phyloP scores from a whole-genome alignment of 768 basidiomycete species.

The Lepiota brunneoincarnata region DNA sequence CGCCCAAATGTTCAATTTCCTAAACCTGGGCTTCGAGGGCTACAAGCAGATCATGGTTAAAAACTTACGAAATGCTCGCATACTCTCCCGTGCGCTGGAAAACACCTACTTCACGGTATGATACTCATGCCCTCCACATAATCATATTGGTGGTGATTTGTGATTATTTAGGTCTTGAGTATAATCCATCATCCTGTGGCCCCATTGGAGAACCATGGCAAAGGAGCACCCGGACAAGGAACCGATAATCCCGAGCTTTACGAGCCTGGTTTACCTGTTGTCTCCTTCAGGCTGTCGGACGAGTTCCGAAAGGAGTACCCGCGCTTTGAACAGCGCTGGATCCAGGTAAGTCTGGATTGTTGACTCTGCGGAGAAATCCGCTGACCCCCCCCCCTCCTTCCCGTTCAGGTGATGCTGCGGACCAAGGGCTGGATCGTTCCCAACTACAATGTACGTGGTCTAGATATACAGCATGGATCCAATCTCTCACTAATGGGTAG shows the following conservation, averaged over 20 bases:
- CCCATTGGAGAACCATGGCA: too few relatives aligned
- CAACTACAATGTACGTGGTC: constrained; percentile 41
- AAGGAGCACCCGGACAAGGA: constrained; percentile 8
- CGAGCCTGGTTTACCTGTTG: constrained; percentile 60
- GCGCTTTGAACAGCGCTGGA: constrained; percentile 57
- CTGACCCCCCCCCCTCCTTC: too few relatives aligned
- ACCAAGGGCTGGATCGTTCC: constrained; percentile 60
- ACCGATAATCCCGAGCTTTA: constrained; percentile 37
- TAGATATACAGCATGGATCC: not conserved
- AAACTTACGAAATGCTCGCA: constrained; percentile 60
- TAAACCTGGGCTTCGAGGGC: constrained; percentile 58
- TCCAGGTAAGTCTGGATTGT: constrained; percentile 31
- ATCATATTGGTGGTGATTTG: too few relatives aligned
- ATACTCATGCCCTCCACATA: too few relatives aligned
- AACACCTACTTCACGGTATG: constrained; percentile 41
- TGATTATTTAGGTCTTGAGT: constrained; percentile 33
- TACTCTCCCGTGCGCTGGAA: constrained; percentile 62
- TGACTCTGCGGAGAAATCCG: too few relatives aligned
- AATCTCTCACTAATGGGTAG: constrained; percentile 14
- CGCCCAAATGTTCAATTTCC: constrained; percentile 62
- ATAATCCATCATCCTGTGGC: constrained; percentile 50
- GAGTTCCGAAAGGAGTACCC: constrained; percentile 53
- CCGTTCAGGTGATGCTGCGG: constrained; percentile 35
- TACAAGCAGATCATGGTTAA: constrained; percentile 46
- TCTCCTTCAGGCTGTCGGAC: constrained; percentile 63